Percentiles rank a stretch among this genome's conserved stretches.
Evolutionary conservation across 2,329 filamentous ascomycete species (phyloP).

Genomic region (Rutstroemia sp.): DNA sequence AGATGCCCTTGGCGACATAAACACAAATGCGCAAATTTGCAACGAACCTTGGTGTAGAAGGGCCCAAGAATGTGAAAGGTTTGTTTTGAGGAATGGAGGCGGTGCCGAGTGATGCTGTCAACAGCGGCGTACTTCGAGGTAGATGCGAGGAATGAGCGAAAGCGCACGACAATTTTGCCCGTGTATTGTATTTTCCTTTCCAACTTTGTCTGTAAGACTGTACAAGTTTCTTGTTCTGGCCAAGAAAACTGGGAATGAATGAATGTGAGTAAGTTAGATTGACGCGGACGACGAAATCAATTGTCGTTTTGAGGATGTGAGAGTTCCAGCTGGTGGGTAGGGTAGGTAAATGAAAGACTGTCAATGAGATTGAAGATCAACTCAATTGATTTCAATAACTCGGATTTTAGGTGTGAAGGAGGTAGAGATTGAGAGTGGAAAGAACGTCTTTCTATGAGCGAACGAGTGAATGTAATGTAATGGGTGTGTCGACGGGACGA

Average conservation of each 20-base stretch:
- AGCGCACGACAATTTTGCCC: conserved; percentile 1
- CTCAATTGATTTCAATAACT: neutral
- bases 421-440: neutral
- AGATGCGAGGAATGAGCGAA: neutral
- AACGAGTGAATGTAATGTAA: too few species aligned
- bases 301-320: neutral
- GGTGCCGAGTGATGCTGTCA: neutral
- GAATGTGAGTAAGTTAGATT: neutral
- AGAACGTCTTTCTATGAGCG: neutral
- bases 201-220: too few species aligned
- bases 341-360: neutral
- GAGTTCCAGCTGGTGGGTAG: too few species aligned
- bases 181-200: neutral
- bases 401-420: neutral
- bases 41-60: conserved; percentile 1
- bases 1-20: neutral
- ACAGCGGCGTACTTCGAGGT: neutral
- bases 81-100: neutral
- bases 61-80: neutral
- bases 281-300: neutral
- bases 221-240: neutral
- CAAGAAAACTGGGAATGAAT: neutral
- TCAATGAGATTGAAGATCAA: neutral
- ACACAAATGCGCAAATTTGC: neutral
- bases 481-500: too few species aligned